Conservation (phyloP, 73 alveolate species). For the Paramecium pentaurelia region DNA sequence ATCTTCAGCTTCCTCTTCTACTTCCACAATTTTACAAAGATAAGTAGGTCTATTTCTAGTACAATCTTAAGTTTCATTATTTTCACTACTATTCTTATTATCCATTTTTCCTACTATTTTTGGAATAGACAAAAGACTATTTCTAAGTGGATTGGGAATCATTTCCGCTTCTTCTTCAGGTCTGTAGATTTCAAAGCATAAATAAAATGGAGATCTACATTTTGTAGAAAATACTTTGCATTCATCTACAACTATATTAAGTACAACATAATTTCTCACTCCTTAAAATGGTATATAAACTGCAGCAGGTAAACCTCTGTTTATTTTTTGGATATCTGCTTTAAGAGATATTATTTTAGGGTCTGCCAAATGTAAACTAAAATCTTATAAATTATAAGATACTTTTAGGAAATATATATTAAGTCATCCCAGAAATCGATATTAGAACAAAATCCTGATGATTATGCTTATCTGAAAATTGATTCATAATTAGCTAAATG, state of each 20-base stretch:
- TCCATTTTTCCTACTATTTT: not conserved
- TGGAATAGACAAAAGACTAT: not conserved
- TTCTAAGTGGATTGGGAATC: not conserved
- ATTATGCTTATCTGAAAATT: not conserved
- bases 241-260: slow-evolving; percentile 64
- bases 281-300: slow-evolving; percentile 79
- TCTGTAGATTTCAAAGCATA: slow-evolving; percentile 67
- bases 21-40: slow-evolving; percentile 4
- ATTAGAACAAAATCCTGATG: slow-evolving; percentile 45
- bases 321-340: slow-evolving; percentile 62
- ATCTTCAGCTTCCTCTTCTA: not conserved
- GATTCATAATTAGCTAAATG: not conserved
- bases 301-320: slow-evolving; percentile 70
- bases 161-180: slow-evolving; percentile 65
- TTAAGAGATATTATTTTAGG: slow-evolving; percentile 48
- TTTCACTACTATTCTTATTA: not conserved
- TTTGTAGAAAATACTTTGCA: slow-evolving; percentile 67
- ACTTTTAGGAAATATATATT: slow-evolving; percentile 28
- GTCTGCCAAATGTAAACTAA: slow-evolving; percentile 40
- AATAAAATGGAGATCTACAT: slow-evolving; percentile 72
- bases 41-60: not conserved
- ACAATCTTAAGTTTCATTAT: slow-evolving; percentile 27
- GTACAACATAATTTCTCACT: slow-evolving; percentile 61
- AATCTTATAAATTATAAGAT: not conserved
- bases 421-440: slow-evolving; percentile 56